Evolutionary conservation across 331 rosid species (phyloP).

Genomic region (Ulmus americana): DNA sequence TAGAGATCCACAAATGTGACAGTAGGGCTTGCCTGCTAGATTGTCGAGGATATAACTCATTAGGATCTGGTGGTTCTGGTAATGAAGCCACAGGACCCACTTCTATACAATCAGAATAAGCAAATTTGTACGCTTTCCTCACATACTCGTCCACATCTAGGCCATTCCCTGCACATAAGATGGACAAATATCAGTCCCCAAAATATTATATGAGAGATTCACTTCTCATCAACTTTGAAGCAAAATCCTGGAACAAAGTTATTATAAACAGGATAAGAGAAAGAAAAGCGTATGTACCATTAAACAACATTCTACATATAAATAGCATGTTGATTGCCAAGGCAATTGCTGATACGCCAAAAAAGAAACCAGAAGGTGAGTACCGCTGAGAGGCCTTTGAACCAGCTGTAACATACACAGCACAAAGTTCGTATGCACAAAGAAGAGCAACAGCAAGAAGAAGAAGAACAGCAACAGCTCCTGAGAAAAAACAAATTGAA

Average conservation of each 20-base stretch:
- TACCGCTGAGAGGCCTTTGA: conserved; percentile 91
- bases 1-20: background rate
- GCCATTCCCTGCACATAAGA: conserved; percentile 69
- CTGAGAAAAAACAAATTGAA: conserved; percentile 38
- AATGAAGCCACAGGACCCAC: conserved; percentile 91
- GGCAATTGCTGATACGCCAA: conserved; percentile 99
- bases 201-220: conserved; percentile 10
- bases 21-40: conserved; percentile 60
- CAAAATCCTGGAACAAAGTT: background rate
- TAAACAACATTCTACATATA: conserved; percentile 94
- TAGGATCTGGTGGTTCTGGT: conserved; percentile 97
- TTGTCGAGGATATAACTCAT: conserved; percentile 94
- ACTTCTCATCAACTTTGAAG: conserved; percentile 20
- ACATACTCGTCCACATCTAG: conserved; percentile 97
- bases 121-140: conserved; percentile 92
- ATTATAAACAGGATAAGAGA: background rate
- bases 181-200: conserved; percentile 5
- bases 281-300: conserved; percentile 52
- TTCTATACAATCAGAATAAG: conserved; percentile 93
- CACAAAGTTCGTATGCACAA: conserved; percentile 95
- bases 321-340: conserved; percentile 99
- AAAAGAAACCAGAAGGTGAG: conserved; percentile 99
- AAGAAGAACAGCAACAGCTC: conserved; percentile 92
- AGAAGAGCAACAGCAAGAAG: conserved; percentile 96
- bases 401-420: conserved; percentile 95